Percentiles rank a stretch among this genome's conserved stretches.
Evolutionary conservation across 257 asterid genomes (phyloP).

Genomic region (Primulina huaijiensis): DNA sequence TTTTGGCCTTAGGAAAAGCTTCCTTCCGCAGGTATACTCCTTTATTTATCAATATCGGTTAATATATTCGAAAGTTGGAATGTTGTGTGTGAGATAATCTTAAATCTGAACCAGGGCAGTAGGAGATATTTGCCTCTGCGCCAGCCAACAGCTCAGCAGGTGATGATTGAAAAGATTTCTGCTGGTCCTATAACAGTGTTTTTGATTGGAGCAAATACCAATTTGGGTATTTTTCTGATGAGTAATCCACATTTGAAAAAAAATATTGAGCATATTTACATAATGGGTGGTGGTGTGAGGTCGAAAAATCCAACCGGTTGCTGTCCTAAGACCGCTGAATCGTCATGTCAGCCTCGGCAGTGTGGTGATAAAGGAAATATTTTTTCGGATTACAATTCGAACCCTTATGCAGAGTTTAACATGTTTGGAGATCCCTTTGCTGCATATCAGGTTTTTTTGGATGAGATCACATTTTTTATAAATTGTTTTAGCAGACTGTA

Average conservation of each 20-base stretch:
- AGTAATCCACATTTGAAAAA: slow-evolving; percentile 70
- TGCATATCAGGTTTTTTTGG: slow-evolving; percentile 68
- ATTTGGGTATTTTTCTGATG: slow-evolving; percentile 67
- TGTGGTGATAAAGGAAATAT: slow-evolving; percentile 77
- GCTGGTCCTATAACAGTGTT: slow-evolving; percentile 68
- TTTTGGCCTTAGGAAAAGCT: slow-evolving; percentile 63
- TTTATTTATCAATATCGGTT: not conserved
- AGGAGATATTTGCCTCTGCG: slow-evolving; percentile 62
- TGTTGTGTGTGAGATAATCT: not conserved
- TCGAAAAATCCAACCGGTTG: slow-evolving; percentile 71
- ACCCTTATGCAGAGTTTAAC: slow-evolving; percentile 85
- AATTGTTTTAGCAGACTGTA: not conserved
- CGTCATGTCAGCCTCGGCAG: slow-evolving; percentile 56
- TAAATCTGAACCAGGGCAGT: slow-evolving; percentile 44
- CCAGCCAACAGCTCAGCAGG: slow-evolving; percentile 82
- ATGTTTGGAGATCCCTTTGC: slow-evolving; percentile 88
- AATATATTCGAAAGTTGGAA: not conserved
- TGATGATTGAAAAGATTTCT: slow-evolving; percentile 60
- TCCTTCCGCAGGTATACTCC: slow-evolving; percentile 72
- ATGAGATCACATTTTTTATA: not conserved
- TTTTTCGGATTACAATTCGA: slow-evolving; percentile 55
- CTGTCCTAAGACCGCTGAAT: slow-evolving; percentile 50
- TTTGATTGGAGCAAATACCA: slow-evolving; percentile 54
- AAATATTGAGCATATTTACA: slow-evolving; percentile 61
- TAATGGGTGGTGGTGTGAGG: slow-evolving; percentile 87